These are phyloP conservation scores for Cystobasidiopsis lactophilus DNA, from an alignment of 768 basidiomycete genomes.

Conservation along the genomic window DNA sequence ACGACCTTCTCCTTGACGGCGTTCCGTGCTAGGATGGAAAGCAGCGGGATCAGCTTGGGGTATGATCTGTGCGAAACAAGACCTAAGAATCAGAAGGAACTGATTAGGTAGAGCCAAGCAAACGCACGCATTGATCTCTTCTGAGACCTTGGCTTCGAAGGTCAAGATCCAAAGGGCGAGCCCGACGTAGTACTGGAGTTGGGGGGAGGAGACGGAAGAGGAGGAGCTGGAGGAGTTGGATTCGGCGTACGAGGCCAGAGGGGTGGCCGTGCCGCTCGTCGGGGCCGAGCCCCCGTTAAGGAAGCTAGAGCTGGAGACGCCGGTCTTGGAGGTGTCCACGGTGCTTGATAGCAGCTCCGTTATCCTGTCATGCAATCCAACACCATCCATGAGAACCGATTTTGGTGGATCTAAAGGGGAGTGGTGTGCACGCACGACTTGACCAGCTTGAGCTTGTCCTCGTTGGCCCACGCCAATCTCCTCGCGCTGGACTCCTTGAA, in stretches of 20 bases:
- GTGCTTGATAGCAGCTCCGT: no score
- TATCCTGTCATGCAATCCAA: no score
- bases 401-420: no score
- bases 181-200: slow-evolving; percentile 84
- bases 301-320: no score
- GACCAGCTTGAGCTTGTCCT: slow-evolving; percentile 29
- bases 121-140: slow-evolving; percentile 62
- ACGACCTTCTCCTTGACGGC: slow-evolving; percentile 96
- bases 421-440: no score
- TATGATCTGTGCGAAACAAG: slow-evolving; percentile 39
- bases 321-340: no score
- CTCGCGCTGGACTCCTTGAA: slow-evolving; percentile 4
- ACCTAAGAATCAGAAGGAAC: background rate
- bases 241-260: slow-evolving; percentile 53
- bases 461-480: background rate
- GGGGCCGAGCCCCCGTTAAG: background rate
- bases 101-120: background rate
- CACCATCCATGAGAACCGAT: no score
- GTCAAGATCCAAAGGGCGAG: slow-evolving; percentile 87
- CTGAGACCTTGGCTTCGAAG: slow-evolving; percentile 66
- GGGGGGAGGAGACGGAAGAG: slow-evolving; percentile 26
- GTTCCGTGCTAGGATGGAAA: slow-evolving; percentile 60
- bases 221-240: slow-evolving; percentile 42
- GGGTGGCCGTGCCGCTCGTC: background rate
- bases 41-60: slow-evolving; percentile 53